Evolutionary conservation across 192 early-diverging fungal species (phyloP), one percentile per base, ranked within the genome.

Genomic region (Backusella liffmaniae): DNA sequence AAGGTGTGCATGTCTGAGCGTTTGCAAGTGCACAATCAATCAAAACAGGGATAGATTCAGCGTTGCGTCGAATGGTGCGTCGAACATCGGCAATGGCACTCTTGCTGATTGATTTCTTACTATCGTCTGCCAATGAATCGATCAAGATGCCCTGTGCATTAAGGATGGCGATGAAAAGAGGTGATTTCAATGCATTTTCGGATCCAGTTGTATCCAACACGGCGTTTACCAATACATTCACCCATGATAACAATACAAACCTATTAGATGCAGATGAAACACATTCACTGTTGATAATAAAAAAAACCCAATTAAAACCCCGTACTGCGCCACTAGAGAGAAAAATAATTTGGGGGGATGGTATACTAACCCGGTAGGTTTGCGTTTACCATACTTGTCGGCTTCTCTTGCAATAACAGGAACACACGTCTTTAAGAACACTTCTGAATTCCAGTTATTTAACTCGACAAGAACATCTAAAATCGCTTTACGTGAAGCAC

Each of bases 191-290:
- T 1, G 82, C 49, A 10, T 56, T 51, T 26, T 76, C 76, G n/a
- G 79, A 77, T 70, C 59, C 73, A 7, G 39, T 51, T 37, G 10
- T 62, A 15, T 77, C 66, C 34, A 85, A 59, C n/a, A 66, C 74
- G 66, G 73, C 80, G 1, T 79, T 68, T 62, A 92, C 59, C 29
- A 91, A 75, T 42, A 82, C 21, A 73, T 90, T 84, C 29, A 90
- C 76, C 92, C 92, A 93, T 36, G 88, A 86, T 73, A 92, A 84
- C 66, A 92, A 70, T 37, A 86, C 85, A 73, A 93, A 89, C 15
- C 91, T 85, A 59, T 85, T 73, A 13, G 86, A 85, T 62, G 87
- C 86, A 65, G 90, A 77, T 65, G 90, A 86, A 42, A 82, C 75
- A 75, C 78, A 83, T 39, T 81, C 51, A 75, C 80, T 79, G 71